phyloP scores from a whole-genome alignment of 2,329 filamentous ascomycete species.

The Colletotrichum plurivorum region DNA sequence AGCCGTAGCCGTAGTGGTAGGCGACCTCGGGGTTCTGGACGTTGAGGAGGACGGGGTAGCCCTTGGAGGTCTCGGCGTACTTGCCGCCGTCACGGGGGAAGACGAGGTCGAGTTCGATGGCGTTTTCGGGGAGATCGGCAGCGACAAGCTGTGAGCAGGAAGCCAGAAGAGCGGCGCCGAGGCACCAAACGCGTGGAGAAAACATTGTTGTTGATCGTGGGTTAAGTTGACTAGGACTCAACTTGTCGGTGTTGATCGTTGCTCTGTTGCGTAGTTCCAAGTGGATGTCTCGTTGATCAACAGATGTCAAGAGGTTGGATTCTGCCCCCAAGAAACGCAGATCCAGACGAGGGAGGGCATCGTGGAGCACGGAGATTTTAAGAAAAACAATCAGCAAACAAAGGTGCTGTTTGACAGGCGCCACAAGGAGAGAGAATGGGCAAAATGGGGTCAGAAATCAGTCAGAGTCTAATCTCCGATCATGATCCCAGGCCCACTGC shows the following conservation, averaged over 20 bases:
- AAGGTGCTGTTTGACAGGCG: too few relatives aligned
- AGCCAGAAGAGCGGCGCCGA: conserved; percentile 28
- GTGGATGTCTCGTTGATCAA: conserved; percentile 14
- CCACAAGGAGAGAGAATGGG: too few relatives aligned
- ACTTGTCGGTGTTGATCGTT: conserved; percentile 5
- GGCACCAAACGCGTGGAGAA: conserved; percentile 23
- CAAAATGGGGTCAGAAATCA: conserved; percentile 7
- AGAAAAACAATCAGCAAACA: conserved; percentile 7
- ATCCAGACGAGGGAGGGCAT: conserved; percentile 7
- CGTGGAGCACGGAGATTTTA: conserved; percentile 30
- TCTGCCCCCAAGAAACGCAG: conserved; percentile 24
- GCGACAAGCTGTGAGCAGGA: conserved; percentile 16
- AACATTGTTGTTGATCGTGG: conserved; percentile 18
- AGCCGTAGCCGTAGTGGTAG: conserved; percentile 38
- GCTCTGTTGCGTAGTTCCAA: not conserved
- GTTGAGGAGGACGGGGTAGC: conserved; percentile 37
- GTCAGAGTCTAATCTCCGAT: conserved; percentile 37
- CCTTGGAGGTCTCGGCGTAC: conserved; percentile 33
- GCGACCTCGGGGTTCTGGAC: conserved; percentile 38
- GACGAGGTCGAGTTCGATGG: conserved; percentile 39
- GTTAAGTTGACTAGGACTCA: not conserved
- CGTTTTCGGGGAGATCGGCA: conserved; percentile 38
- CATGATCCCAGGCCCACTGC: conserved; percentile 28
- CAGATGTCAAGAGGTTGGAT: conserved; percentile 6
- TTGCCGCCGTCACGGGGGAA: conserved; percentile 38